phyloP scores from a whole-genome alignment of 2,329 filamentous ascomycete genomes.

The Xylaria sp. region DNA sequence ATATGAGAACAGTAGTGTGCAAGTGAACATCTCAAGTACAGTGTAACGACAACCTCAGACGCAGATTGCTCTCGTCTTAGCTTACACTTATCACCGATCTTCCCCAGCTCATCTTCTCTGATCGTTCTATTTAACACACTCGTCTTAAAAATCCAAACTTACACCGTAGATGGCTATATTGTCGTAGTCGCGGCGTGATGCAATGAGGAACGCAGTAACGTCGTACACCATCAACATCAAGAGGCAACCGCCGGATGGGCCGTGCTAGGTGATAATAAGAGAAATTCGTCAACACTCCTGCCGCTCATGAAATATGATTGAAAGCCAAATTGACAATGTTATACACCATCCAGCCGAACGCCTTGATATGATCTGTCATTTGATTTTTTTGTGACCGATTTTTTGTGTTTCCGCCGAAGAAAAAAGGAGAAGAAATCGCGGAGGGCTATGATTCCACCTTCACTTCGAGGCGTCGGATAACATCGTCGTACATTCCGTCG shows the following conservation, averaged over 20 bases:
- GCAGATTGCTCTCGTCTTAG: constrained; percentile 17
- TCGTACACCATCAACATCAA: not conserved
- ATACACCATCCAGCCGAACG: constrained; percentile 23
- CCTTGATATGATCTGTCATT: constrained; percentile 13
- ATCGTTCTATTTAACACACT: constrained; percentile 4
- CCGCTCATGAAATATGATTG: constrained; percentile 5
- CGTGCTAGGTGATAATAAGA: not conserved
- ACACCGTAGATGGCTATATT: constrained; percentile 2
- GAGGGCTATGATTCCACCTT: constrained; percentile 22
- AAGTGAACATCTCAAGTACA: constrained; percentile 14
- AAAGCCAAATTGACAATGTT: constrained; percentile 24
- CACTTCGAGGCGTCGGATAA: constrained; percentile 30
- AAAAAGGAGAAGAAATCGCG: not conserved
- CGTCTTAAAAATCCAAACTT: constrained; percentile 2
- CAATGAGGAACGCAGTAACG: not conserved
- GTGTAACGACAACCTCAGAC: constrained; percentile 11
- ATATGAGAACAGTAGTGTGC: constrained; percentile 20
- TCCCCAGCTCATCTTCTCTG: constrained; percentile 7
- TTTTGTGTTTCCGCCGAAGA: not conserved
- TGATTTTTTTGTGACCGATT: constrained; percentile 5
- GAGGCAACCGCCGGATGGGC: not conserved
- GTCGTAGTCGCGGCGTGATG: not conserved
- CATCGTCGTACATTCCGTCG: constrained; percentile 33
- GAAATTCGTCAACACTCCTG: constrained; percentile 6
- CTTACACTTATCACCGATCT: constrained; percentile 18